Conservation (phyloP, 139 green algal genomes). For the Yamagishiella unicocca region DNA sequence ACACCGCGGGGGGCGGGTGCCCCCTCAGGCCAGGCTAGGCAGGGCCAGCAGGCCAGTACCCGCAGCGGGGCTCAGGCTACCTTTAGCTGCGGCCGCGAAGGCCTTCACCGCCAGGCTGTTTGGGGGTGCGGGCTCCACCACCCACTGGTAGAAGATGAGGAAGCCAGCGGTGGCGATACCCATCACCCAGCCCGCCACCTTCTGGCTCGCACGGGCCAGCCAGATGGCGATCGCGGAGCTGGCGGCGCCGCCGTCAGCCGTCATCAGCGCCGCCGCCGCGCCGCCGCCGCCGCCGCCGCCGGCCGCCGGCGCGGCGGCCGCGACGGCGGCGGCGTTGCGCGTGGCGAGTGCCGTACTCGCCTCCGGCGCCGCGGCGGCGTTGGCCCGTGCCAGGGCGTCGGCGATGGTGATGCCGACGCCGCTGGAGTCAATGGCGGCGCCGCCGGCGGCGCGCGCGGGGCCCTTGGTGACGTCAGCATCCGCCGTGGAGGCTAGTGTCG, state of each 20-base stretch:
- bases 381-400: neutral
- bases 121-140: slow-evolving; percentile 85
- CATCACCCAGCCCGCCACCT: slow-evolving; percentile 71
- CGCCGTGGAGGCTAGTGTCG: too few relatives aligned
- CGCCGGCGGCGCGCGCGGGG: neutral
- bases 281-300: neutral
- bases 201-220: slow-evolving; percentile 62
- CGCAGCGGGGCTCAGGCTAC: too few relatives aligned
- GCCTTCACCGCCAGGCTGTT: slow-evolving; percentile 66
- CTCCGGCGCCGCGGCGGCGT: neutral
- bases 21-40: too few relatives aligned
- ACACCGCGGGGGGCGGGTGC: too few relatives aligned
- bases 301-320: neutral
- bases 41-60: too few relatives aligned
- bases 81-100: slow-evolving; percentile 69
- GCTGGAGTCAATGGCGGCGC: neutral
- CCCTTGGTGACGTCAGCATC: neutral
- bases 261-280: neutral
- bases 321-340: neutral
- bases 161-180: slow-evolving; percentile 75
- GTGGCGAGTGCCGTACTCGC: too few relatives aligned
- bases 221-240: slow-evolving; percentile 2
- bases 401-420: slow-evolving; percentile 32
- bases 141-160: slow-evolving; percentile 85
- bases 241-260: neutral